phyloP scores from a whole-genome alignment of 2,329 filamentous ascomycete genomes.

The Verticillium albo-atrum region DNA sequence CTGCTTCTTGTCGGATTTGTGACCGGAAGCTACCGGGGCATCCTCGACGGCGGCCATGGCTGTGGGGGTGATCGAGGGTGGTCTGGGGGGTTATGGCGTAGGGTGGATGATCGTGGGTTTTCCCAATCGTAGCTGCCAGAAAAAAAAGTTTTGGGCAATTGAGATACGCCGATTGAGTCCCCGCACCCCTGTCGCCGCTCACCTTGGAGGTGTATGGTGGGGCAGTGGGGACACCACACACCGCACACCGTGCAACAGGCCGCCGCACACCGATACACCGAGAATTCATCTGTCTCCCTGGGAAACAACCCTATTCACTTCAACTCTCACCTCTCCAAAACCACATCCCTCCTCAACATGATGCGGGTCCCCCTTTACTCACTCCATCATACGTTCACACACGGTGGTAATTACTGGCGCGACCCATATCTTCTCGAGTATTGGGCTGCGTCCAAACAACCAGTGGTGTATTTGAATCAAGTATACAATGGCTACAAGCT shows the following conservation, averaged over 20 bases:
- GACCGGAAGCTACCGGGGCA: not conserved
- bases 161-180: not conserved
- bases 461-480: not conserved
- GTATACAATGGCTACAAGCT: not conserved
- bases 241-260: not conserved
- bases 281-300: no score
- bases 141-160: not conserved
- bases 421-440: not conserved
- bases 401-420: not conserved
- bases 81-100: not conserved
- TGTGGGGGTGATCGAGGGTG: not conserved
- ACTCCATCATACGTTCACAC: not conserved
- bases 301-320: no score
- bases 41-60: not conserved
- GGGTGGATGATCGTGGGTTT: not conserved
- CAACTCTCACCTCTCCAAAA: no score
- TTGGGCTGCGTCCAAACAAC: not conserved
- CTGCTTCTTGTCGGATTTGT: slow-evolving; percentile 32
- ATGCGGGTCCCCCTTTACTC: not conserved
- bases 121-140: not conserved
- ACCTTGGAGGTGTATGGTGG: not conserved
- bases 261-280: no score
- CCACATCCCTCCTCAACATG: no score
- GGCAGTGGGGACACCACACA: not conserved
- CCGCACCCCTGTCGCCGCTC: not conserved